Evolutionary conservation across 768 basidiomycete genomes (phyloP).

Genomic region (Lactarius hengduanensis): DNA sequence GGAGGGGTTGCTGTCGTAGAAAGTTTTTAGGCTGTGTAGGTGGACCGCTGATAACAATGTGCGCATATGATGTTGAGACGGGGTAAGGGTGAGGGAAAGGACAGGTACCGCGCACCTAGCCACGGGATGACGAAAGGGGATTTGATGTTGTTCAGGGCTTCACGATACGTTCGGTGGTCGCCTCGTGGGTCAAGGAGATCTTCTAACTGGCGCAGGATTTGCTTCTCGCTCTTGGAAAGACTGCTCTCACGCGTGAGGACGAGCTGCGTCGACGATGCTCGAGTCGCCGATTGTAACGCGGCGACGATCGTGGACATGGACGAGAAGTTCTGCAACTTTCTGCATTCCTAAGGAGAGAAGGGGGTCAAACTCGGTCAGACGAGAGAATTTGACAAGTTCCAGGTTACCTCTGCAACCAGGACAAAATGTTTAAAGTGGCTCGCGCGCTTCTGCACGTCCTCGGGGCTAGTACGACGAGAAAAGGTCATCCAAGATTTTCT

Average conservation of each 20-base stretch:
- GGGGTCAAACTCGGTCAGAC: neutral
- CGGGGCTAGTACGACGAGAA: conserved; percentile 41
- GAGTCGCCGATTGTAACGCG: conserved; percentile 43
- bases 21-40: conserved; percentile 16
- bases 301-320: conserved; percentile 45
- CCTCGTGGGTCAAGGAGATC: conserved; percentile 36
- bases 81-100: neutral
- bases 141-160: conserved; percentile 34
- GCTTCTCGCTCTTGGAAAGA: conserved; percentile 28
- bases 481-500: conserved; percentile 22
- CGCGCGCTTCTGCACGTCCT: conserved; percentile 39
- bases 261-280: conserved; percentile 38
- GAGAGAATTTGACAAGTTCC: too few species aligned
- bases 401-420: conserved; percentile 40
- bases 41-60: conserved; percentile 38
- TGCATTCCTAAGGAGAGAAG: conserved; percentile 40
- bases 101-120: conserved; percentile 35
- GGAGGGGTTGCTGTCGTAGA: conserved; percentile 4
- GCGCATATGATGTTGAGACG: neutral
- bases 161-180: conserved; percentile 42
- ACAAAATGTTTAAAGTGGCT: conserved; percentile 47
- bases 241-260: conserved; percentile 32
- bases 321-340: conserved; percentile 44
- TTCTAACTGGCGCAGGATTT: conserved; percentile 33
- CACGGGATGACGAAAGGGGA: conserved; percentile 40